Conservation (phyloP, 2,329 filamentous ascomycete species). For the Mollisia scopiformis region DNA sequence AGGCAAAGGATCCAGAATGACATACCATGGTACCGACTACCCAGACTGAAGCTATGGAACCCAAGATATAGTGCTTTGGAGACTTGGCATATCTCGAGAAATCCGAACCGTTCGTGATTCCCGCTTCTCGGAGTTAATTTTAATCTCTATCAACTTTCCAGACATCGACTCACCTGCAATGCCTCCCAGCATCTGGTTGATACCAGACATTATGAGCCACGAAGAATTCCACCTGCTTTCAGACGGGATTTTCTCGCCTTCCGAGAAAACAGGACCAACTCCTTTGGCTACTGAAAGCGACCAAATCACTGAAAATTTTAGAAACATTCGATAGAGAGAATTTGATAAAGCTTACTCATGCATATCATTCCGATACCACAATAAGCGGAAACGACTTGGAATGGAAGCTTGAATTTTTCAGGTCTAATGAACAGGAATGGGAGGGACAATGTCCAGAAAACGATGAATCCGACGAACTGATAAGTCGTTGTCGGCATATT, state of each 20-base stretch:
- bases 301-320: no score
- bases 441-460: slow-evolving; percentile 41
- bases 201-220: slow-evolving; percentile 49
- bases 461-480: slow-evolving; percentile 39
- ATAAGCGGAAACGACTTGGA: slow-evolving; percentile 46
- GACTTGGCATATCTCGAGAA: slow-evolving; percentile 45
- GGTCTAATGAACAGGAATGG: slow-evolving; percentile 50
- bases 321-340: no score
- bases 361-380: slow-evolving; percentile 49
- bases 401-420: slow-evolving; percentile 51
- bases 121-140: no score
- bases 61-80: slow-evolving; percentile 45
- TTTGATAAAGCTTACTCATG: no score
- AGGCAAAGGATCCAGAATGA: no score
- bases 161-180: no score
- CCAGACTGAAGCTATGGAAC: slow-evolving; percentile 41
- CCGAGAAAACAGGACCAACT: slow-evolving; percentile 45
- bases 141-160: no score
- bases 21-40: slow-evolving; percentile 42
- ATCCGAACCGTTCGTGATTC: slow-evolving; percentile 48
- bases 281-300: slow-evolving; percentile 46
- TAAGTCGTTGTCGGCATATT: slow-evolving; percentile 38
- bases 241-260: slow-evolving; percentile 40
- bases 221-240: slow-evolving; percentile 42
- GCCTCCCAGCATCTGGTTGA: slow-evolving; percentile 46